Conservation (phyloP, 176 grass and related monocot genomes). For the Bolboschoenus planiculmis region DNA sequence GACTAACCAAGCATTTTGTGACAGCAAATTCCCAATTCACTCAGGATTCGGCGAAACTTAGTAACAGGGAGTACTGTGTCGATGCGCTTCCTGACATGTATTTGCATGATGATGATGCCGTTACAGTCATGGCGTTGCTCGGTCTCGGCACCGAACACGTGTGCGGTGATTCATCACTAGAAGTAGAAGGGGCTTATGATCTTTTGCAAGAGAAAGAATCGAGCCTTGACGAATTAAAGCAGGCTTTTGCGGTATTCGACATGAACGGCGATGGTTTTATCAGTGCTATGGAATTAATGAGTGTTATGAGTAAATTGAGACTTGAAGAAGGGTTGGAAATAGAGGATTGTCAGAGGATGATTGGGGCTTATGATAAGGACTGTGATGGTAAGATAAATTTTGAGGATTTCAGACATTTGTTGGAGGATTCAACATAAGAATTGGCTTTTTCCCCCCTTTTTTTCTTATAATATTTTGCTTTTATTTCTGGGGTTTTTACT, state of each 20-base stretch:
- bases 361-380: slow-evolving; percentile 13
- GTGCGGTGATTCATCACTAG: background rate
- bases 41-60: background rate
- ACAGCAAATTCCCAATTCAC: background rate
- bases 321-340: background rate
- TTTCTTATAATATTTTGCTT: background rate
- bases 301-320: background rate
- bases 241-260: slow-evolving; percentile 17
- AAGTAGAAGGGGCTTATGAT: background rate
- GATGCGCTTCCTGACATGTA: background rate
- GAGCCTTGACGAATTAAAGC: background rate
- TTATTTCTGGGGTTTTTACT: background rate
- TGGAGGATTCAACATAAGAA: slow-evolving; percentile 4
- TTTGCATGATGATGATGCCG: slow-evolving; percentile 2
- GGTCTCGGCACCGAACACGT: background rate
- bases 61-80: background rate
- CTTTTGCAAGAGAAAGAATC: slow-evolving; percentile 26
- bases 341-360: slow-evolving; percentile 16
- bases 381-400: slow-evolving; percentile 13
- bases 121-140: slow-evolving; percentile 2
- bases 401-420: slow-evolving; percentile 13
- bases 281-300: background rate
- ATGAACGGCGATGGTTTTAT: background rate
- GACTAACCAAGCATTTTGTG: background rate
- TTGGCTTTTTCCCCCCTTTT: background rate